Base-by-base conservation (phyloP, 2,329 filamentous ascomycete genomes). In the Fusarium marasasianum region DNA sequence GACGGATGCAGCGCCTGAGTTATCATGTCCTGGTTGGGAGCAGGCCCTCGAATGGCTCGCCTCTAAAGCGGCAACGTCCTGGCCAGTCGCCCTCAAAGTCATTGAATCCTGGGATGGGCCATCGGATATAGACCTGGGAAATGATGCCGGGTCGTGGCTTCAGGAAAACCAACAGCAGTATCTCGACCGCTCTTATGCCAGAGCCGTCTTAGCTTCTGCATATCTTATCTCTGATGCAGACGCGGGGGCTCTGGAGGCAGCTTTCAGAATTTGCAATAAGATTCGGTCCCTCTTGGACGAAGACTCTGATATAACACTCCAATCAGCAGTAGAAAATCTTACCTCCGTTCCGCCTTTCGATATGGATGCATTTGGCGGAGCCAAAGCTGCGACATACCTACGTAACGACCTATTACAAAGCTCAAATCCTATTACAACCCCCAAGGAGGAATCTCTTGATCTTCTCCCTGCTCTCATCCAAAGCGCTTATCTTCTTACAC, bases 61-160 rank as follows among this genome's bases (percentile, higher is more conserved):
- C 20, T 79, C 83, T 6, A 89, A 90, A 69, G 90, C 92, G 2
- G 84, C 85, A 8, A 85, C 84, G 26, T 88, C 90, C 22, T 92
- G 94, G 87, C 83, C 81, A 33, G 84, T 91, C n/a, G 88, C 90
- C n/a, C 85, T 91, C 38, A 86, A 86, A 55, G 90, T 88, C 13
- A 84, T 95, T 40, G 88, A 91, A 69, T 88, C 93, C 72, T 96
- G 93, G 93, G 90, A 92, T 76, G 93, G 93, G 0, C 92, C 93
- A 1, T 84, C 85, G 12, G 93, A 95, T 77, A 86, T 92, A 53
- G 91, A 95, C 73, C 80, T 94, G 9, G 92, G 91, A 8, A 89
- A 88, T 18, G 89, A 87, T 73, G 86, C 87, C 13, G 84, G 84
- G 6, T 81, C 86, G 54, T 90, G 89, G 83, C 80, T 94, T 55